phyloP scores from a whole-genome alignment of 768 basidiomycete species.

The Nevesoporus exiguus region DNA sequence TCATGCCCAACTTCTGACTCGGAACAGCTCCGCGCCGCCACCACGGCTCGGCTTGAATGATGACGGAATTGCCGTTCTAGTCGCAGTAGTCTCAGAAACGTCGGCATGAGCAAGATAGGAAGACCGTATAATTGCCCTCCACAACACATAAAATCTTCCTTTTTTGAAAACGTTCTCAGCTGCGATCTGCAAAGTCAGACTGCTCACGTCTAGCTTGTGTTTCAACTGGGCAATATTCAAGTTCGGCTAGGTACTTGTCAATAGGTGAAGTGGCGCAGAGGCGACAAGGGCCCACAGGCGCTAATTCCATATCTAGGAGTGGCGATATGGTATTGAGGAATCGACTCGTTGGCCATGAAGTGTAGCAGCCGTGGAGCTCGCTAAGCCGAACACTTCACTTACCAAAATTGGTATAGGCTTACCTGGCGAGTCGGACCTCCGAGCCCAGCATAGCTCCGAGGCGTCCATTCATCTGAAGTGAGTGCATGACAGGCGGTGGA shows the following conservation, averaged over 20 bases:
- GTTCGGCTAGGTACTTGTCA: constrained; percentile 14
- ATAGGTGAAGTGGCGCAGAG: neutral
- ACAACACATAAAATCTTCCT: constrained; percentile 27
- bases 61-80: constrained; percentile 27
- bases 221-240: constrained; percentile 22
- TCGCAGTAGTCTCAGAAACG: constrained; percentile 6
- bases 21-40: constrained; percentile 13
- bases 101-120: neutral
- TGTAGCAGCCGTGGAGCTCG: constrained; percentile 14
- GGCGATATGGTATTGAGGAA: neutral
- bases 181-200: constrained; percentile 20
- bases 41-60: constrained; percentile 32
- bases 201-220: constrained; percentile 23
- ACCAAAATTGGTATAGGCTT: constrained; percentile 16
- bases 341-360: too few species aligned
- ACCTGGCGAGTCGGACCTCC: neutral
- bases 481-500: neutral
- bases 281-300: constrained; percentile 26
- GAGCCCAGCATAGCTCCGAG: neutral
- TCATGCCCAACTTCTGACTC: neutral
- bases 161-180: neutral
- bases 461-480: neutral
- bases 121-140: constrained; percentile 21
- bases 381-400: constrained; percentile 14
- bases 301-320: constrained; percentile 27